Conservation (phyloP, 2,329 filamentous ascomycete genomes). For the Calonectria leucothoes region DNA sequence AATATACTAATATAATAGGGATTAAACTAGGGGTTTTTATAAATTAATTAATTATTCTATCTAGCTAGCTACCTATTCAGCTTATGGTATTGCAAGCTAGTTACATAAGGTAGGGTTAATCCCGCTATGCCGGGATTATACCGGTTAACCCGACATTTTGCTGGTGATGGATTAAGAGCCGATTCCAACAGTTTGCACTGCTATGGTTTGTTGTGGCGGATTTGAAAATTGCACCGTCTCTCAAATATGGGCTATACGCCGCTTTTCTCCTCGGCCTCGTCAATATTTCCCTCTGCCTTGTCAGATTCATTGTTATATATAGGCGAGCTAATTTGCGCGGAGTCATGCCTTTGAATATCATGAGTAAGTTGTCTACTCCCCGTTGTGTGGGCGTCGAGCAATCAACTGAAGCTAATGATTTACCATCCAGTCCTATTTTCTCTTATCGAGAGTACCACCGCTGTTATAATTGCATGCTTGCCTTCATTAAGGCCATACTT, state of each 20-base stretch:
- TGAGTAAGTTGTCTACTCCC: not conserved
- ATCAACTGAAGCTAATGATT: not conserved
- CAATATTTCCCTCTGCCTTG: not conserved
- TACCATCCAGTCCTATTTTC: not conserved
- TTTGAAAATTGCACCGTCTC: not conserved
- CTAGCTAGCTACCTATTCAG: too few species aligned
- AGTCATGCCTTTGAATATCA: not conserved
- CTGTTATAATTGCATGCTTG: not conserved
- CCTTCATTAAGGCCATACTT: not conserved
- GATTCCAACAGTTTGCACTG: too few species aligned
- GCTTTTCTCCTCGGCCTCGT: not conserved
- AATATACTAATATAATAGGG: too few species aligned
- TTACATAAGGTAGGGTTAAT: too few species aligned
- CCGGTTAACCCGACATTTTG: too few species aligned
- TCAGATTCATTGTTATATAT: not conserved
- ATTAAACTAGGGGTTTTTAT: too few species aligned
- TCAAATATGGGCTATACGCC: not conserved
- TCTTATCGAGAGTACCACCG: not conserved
- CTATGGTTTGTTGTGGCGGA: not conserved
- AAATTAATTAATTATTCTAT: too few species aligned
- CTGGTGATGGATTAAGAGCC: too few species aligned
- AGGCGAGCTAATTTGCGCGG: not conserved
- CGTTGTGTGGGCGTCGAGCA: rapidly evolving
- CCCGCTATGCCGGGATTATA: too few species aligned
- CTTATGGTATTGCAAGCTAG: too few species aligned